Conservation (phyloP, 225 moss, liverwort and hornwort genomes). For the Takakia lepidozioides region DNA sequence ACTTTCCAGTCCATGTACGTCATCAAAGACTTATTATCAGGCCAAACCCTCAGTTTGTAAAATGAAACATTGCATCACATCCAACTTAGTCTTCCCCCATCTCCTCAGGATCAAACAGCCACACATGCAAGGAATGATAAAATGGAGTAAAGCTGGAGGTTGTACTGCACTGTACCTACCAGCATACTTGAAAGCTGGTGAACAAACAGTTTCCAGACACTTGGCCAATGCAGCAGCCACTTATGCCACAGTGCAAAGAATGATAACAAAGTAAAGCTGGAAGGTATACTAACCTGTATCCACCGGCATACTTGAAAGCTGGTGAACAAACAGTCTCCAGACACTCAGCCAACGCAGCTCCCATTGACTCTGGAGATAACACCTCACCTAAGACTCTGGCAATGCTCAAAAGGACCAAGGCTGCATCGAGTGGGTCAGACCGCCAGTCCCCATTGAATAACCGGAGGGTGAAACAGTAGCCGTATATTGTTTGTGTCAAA, state of each 20-base stretch:
- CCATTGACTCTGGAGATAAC: conserved; percentile 61
- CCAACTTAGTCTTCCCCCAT: no score
- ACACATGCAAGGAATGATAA: no score
- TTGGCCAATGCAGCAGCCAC: conserved; percentile 47
- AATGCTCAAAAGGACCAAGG: conserved; percentile 44
- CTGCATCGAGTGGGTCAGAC: conserved; percentile 75
- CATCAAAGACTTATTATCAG: no score
- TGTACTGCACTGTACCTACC: conserved; percentile 85
- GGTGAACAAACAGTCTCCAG: conserved; percentile 77
- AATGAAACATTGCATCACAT: no score
- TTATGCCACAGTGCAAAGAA: no score
- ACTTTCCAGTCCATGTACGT: no score
- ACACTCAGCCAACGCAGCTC: conserved; percentile 49
- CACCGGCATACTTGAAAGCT: conserved; percentile 73
- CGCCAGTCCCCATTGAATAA: conserved; percentile 87
- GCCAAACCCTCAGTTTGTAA: no score
- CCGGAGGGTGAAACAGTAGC: conserved; percentile 77
- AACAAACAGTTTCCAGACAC: conserved; percentile 67
- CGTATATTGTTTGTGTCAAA: conserved; percentile 59
- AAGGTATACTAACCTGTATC: conserved; percentile 47
- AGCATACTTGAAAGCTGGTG: conserved; percentile 67
- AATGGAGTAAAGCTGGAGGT: no score
- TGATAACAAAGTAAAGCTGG: no score
- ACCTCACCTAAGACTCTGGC: conserved; percentile 61
- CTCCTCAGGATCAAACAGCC: no score